Conservation (phyloP, 345 rosid genomes). For the Aquilaria yunnanensis region DNA sequence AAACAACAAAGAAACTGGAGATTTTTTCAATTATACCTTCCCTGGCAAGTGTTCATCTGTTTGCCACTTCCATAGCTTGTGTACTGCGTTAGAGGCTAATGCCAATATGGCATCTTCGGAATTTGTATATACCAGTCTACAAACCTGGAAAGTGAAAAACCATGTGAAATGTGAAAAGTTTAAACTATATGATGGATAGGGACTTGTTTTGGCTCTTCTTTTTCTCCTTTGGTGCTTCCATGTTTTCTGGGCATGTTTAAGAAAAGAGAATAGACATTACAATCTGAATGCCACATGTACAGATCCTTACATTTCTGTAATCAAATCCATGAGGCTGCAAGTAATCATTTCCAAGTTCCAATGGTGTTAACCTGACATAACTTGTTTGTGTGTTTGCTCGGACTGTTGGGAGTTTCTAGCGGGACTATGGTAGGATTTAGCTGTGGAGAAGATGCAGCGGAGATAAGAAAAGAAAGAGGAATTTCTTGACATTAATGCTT, state of each 20-base stretch:
- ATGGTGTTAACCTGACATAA: not conserved
- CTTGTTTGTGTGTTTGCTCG: too few relatives aligned
- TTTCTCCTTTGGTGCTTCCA: too few relatives aligned
- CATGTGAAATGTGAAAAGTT: conserved; percentile 6
- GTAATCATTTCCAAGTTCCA: not conserved
- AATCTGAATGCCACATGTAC: not conserved
- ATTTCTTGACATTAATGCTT: too few relatives aligned
- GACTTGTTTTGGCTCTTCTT: too few relatives aligned
- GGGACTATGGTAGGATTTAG: too few relatives aligned
- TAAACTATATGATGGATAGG: not conserved
- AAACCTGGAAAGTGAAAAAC: conserved; percentile 34
- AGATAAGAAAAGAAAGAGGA: too few relatives aligned
- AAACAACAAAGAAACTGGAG: conserved; percentile 6
- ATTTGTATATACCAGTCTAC: conserved; percentile 47
- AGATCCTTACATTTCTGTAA: conserved; percentile 1
- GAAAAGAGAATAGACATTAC: not conserved
- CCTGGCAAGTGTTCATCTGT: conserved; percentile 49
- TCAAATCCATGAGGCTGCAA: not conserved
- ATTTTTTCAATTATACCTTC: conserved; percentile 32
- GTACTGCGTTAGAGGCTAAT: conserved; percentile 50
- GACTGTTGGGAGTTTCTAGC: too few relatives aligned
- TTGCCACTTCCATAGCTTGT: conserved; percentile 74
- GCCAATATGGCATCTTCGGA: conserved; percentile 55
- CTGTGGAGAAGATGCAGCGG: too few relatives aligned
- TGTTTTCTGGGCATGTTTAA: not conserved